phyloP scores from a whole-genome alignment of 169 alveolate genomes.

The Eimeria necatrix region DNA sequence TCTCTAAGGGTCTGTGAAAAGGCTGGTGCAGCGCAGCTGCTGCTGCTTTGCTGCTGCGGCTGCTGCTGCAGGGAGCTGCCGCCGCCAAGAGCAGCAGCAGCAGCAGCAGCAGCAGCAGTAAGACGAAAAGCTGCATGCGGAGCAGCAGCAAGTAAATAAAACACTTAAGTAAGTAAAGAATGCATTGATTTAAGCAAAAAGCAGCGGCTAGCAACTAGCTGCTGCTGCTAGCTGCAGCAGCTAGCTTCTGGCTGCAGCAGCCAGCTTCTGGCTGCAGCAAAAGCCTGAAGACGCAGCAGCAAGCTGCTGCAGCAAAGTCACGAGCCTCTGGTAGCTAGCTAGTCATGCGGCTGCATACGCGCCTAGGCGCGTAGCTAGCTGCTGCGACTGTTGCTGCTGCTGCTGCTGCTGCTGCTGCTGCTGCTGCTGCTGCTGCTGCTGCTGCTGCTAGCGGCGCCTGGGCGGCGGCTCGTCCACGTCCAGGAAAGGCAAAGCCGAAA shows the following conservation, averaged over 20 bases:
- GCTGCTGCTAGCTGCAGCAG: neutral
- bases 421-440: too few relatives aligned
- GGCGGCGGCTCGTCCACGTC: neutral
- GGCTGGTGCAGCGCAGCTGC: too few relatives aligned
- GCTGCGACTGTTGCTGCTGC: neutral
- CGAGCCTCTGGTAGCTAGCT: constrained; percentile 3
- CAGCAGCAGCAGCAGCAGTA: constrained; percentile 13
- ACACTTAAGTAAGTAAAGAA: too few relatives aligned
- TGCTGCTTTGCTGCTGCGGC: neutral
- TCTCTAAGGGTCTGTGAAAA: neutral
- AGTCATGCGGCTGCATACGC: neutral
- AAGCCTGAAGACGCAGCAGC: constrained; percentile 11
- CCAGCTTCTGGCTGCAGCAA: neutral
- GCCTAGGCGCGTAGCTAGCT: too few relatives aligned
- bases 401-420: too few relatives aligned
- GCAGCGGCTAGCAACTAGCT: too few relatives aligned
- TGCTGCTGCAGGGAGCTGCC: neutral
- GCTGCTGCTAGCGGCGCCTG: neutral
- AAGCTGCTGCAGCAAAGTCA: neutral
- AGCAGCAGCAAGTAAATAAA: neutral
- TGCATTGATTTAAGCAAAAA: too few relatives aligned
- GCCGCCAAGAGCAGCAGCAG: neutral
- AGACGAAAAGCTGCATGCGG: neutral
- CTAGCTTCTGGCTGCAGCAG: neutral
- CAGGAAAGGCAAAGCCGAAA: neutral